Evolutionary conservation across 768 basidiomycete genomes (phyloP).

Genomic region (Trametes maxima): DNA sequence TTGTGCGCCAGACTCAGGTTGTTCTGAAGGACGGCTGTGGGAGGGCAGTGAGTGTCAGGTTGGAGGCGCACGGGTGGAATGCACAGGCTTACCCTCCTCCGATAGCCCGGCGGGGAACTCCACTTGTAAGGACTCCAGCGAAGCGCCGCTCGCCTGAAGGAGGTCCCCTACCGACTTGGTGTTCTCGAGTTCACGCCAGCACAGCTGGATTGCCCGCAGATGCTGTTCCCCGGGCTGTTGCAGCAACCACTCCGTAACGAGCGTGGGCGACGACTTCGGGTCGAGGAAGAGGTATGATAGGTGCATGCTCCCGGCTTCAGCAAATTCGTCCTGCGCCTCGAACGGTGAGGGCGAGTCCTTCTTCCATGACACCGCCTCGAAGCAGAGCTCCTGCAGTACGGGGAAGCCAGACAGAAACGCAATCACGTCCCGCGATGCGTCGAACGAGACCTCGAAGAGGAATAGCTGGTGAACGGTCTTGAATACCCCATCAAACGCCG

Average conservation of each 20-base stretch:
- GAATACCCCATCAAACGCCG: slow-evolving; percentile 26
- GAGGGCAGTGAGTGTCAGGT: background rate
- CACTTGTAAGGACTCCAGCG: slow-evolving; percentile 30
- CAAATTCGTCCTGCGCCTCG: background rate
- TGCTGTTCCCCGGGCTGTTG: slow-evolving; percentile 29
- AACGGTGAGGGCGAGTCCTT: slow-evolving; percentile 25
- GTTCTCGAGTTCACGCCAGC: slow-evolving; percentile 33
- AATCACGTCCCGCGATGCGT: slow-evolving; percentile 30
- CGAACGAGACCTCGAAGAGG: slow-evolving; percentile 33
- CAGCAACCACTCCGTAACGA: slow-evolving; percentile 33
- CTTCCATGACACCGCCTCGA: slow-evolving; percentile 33
- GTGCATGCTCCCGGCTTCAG: slow-evolving; percentile 23
- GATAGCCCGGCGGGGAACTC: slow-evolving; percentile 32
- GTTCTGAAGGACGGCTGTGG: slow-evolving; percentile 27
- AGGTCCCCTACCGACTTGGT: slow-evolving; percentile 30
- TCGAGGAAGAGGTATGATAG: slow-evolving; percentile 33
- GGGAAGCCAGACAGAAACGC: slow-evolving; percentile 32
- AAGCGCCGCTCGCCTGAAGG: slow-evolving; percentile 30
- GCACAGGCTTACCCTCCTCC: slow-evolving; percentile 23
- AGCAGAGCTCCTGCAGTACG: slow-evolving; percentile 30
- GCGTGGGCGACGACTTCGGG: slow-evolving; percentile 32
- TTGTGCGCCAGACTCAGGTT: slow-evolving; percentile 32
- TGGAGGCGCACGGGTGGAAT: background rate
- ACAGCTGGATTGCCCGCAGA: slow-evolving; percentile 33
- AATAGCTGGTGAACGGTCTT: slow-evolving; percentile 25